Percentiles rank a stretch among this genome's conserved stretches.
phyloP scores from a whole-genome alignment of 31 red algal genomes.

The Odonthalia washingtoniensis region DNA sequence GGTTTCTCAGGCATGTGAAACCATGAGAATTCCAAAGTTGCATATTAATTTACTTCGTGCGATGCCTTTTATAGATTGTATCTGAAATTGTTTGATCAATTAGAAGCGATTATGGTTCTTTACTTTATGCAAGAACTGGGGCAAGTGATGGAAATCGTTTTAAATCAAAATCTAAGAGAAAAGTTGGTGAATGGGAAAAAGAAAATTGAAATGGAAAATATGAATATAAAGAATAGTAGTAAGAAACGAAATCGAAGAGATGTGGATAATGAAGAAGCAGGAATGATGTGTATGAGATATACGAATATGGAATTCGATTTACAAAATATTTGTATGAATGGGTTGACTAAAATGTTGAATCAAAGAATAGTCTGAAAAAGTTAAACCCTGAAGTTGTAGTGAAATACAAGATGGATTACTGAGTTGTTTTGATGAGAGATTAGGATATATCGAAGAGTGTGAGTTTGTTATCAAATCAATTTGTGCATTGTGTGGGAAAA shows the following conservation, averaged over 20 bases:
- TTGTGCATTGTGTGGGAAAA: slow-evolving; percentile 31
- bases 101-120: slow-evolving; percentile 55
- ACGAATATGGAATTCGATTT: slow-evolving; percentile 8
- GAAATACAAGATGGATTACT: slow-evolving; percentile 62
- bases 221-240: background rate
- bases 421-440: slow-evolving; percentile 52
- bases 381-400: slow-evolving; percentile 41
- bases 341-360: slow-evolving; percentile 43
- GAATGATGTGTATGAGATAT: background rate
- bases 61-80: slow-evolving; percentile 49
- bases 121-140: slow-evolving; percentile 67
- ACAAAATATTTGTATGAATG: slow-evolving; percentile 38
- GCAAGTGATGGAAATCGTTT: slow-evolving; percentile 35
- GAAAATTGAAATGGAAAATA: background rate
- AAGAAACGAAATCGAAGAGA: slow-evolving; percentile 49
- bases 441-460: slow-evolving; percentile 23
- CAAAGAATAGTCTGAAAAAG: slow-evolving; percentile 35
- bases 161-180: no score
- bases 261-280: slow-evolving; percentile 19
- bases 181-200: no score
- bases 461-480: slow-evolving; percentile 24
- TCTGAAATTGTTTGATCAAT: slow-evolving; percentile 28
- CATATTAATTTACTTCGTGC: no score
- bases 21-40: no score
- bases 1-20: slow-evolving; percentile 49